A percentile compares a stretch with the other conserved stretches of the same genome.
Conservation (phyloP, 495 filamentous ascomycete genomes). For the Hyphodiscus hymeniophilus region DNA sequence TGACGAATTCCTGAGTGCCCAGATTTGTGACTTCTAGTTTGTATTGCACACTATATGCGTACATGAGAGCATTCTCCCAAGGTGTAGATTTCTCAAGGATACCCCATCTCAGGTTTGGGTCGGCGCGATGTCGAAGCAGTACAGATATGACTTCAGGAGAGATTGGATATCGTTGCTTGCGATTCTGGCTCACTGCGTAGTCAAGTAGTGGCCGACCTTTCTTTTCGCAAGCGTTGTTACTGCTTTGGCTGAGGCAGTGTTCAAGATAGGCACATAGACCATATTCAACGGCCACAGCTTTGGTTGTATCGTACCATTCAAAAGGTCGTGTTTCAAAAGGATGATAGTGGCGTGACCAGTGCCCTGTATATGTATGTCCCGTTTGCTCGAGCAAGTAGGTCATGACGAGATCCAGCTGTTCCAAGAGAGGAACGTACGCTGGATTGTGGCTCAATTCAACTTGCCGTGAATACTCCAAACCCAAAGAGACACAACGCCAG, state of each 20-base stretch:
- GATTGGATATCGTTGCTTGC: neutral
- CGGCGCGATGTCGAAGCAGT: neutral
- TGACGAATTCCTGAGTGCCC: too few species aligned
- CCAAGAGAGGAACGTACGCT: neutral
- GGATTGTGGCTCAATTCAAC: neutral
- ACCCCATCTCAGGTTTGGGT: too few species aligned
- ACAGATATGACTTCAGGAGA: neutral
- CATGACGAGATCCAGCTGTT: constrained; percentile 2
- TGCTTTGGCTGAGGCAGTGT: neutral
- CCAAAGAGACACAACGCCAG: neutral
- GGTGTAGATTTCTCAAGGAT: neutral
- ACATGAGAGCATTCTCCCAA: neutral
- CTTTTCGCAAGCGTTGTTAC: neutral
- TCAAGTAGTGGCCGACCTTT: neutral
- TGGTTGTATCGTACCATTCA: neutral
- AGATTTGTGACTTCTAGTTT: neutral
- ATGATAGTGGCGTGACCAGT: neutral
- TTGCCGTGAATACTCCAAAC: neutral
- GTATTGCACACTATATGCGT: neutral
- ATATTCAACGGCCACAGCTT: neutral
- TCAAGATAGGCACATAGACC: neutral
- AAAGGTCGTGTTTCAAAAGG: neutral
- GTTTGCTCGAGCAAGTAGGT: neutral
- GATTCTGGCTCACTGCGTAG: neutral
- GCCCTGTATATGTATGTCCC: neutral